A percentile compares a stretch with the other conserved stretches of the same genome.
Evolutionary conservation across 805 yeast species (phyloP).

Genomic region (Suhomyces pyralidae): DNA sequence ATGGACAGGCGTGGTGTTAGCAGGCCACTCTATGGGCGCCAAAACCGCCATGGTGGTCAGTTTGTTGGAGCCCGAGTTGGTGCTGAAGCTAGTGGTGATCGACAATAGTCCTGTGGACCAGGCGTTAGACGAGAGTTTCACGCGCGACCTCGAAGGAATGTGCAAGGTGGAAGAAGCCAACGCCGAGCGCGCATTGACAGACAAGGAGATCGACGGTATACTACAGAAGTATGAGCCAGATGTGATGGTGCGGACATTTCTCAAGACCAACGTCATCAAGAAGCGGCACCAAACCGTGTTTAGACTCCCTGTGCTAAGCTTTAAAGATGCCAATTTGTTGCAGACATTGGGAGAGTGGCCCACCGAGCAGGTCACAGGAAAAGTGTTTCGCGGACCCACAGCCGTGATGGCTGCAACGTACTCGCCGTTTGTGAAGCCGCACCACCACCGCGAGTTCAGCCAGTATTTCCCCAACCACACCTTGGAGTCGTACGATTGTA

Average conservation of each 20-base stretch:
- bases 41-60: constrained; percentile 50
- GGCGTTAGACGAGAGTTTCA: constrained; percentile 33
- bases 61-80: constrained; percentile 36
- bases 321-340: constrained; percentile 20
- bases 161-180: constrained; percentile 27
- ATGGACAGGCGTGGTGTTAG: constrained; percentile 16
- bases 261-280: constrained; percentile 37
- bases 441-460: constrained; percentile 21
- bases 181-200: constrained; percentile 1
- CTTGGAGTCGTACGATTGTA: constrained; percentile 22
- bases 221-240: constrained; percentile 24
- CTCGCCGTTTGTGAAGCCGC: constrained; percentile 40
- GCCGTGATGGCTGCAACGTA: constrained; percentile 43
- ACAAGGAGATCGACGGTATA: constrained; percentile 17
- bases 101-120: constrained; percentile 47
- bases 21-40: constrained; percentile 65
- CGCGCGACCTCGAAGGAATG: constrained; percentile 38
- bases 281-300: constrained; percentile 27
- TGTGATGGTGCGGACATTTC: constrained; percentile 30
- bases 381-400: constrained; percentile 29
- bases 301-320: constrained; percentile 28
- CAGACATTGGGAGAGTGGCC: constrained; percentile 35
- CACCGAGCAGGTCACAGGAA: constrained; percentile 13
- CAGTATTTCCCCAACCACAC: constrained; percentile 22
- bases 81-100: constrained; percentile 43